Evolutionary conservation across 495 filamentous ascomycete genomes (phyloP).

Genomic region (Hapsidospora chrysogenum): DNA sequence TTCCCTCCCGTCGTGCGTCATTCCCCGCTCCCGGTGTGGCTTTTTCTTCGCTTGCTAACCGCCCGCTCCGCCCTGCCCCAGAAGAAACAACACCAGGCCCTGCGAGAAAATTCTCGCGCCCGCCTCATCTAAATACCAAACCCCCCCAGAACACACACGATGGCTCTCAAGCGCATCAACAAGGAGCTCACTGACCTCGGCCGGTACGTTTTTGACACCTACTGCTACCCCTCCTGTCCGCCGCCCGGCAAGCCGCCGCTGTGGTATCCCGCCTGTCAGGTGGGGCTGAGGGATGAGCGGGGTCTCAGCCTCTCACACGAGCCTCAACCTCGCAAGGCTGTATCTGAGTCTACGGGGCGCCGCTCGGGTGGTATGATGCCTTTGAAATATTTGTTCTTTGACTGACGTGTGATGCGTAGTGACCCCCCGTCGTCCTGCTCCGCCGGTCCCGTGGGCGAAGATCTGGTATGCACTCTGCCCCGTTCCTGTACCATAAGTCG

Average conservation of each 20-base stretch:
- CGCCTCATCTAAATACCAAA: conserved; percentile 7
- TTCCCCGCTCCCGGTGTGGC: conserved; percentile 8
- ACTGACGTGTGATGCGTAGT: conserved; percentile 26
- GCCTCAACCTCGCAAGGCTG: too few species aligned
- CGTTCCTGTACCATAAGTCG: too few species aligned
- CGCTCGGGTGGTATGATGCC: too few species aligned
- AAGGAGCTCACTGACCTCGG: conserved; percentile 99
- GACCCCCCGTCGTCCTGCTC: conserved; percentile 98
- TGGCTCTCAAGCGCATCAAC: conserved; percentile 99
- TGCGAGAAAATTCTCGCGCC: conserved; percentile 11
- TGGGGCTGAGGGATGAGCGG: conserved; percentile 16
- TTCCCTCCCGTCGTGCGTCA: too few species aligned
- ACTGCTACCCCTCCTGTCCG: conserved; percentile 4
- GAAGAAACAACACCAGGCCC: conserved; percentile 6
- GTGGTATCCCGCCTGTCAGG: conserved; percentile 9
- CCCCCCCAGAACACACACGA: conserved; percentile 30
- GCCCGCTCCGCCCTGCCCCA: conserved; percentile 3
- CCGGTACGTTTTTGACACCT: conserved; percentile 50
- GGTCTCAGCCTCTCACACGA: conserved; percentile 9
- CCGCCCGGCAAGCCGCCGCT: conserved; percentile 1
- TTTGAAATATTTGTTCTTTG: too few species aligned
- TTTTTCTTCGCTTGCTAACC: conserved; percentile 6
- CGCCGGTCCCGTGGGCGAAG: conserved; percentile 88
- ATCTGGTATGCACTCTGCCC: conserved; percentile 97
- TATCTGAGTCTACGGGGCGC: too few species aligned